These are phyloP conservation scores for Penicillium crustosum DNA, from an alignment of 2,329 filamentous ascomycete species.

Conservation along the genomic window DNA sequence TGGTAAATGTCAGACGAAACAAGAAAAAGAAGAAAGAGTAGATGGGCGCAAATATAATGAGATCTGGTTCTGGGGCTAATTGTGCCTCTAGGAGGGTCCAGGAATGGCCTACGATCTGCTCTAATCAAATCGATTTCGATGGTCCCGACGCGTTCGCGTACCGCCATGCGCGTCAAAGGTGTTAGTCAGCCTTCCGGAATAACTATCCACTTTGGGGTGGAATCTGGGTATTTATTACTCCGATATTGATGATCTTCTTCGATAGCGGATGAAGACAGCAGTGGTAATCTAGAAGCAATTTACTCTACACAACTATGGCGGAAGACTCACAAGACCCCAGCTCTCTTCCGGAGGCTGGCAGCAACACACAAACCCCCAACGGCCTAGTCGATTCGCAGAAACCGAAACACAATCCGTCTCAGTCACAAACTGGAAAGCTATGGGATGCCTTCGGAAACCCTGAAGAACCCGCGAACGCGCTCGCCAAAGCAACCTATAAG, in stretches of 20 bases:
- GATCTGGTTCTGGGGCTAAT: conserved; percentile 9
- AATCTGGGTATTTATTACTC: conserved; percentile 12
- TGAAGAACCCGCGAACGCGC: conserved; percentile 53
- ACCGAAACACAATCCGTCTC: conserved; percentile 44
- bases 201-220: conserved; percentile 15
- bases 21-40: not conserved
- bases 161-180: conserved; percentile 28
- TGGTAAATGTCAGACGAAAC: not conserved
- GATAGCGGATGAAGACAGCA: not conserved
- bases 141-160: conserved; percentile 38
- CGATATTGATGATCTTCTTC: conserved; percentile 12
- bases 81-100: conserved; percentile 16
- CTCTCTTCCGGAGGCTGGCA: conserved; percentile 14
- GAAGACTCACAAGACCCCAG: conserved; percentile 39
- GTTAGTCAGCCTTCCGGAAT: conserved; percentile 28
- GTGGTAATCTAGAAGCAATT: conserved; percentile 2
- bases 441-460: conserved; percentile 51
- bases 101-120: conserved; percentile 17
- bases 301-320: conserved; percentile 36
- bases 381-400: conserved; percentile 29
- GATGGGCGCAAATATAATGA: not conserved
- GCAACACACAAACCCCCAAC: conserved; percentile 20
- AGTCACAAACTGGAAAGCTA: conserved; percentile 49
- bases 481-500: conserved; percentile 59
- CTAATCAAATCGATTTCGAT: conserved; percentile 21